Evolutionary conservation across 345 rosid species (phyloP).

Genomic region (Salix suchowensis): DNA sequence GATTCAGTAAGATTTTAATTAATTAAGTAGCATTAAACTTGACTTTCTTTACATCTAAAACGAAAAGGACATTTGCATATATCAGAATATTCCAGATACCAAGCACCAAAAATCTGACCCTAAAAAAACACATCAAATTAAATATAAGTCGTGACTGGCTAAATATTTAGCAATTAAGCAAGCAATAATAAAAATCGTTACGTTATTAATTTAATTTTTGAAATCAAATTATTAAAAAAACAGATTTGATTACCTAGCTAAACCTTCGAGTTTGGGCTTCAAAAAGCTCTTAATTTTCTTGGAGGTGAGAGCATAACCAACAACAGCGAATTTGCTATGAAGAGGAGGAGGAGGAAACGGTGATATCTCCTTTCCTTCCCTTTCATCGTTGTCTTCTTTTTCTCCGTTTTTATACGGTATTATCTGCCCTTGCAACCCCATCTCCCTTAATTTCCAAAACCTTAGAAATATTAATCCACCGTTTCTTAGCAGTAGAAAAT

Average conservation of each 20-base stretch:
- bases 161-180: neutral
- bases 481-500: neutral
- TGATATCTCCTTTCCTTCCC: neutral
- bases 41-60: neutral
- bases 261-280: slow-evolving; percentile 65
- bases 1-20: neutral
- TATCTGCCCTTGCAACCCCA: slow-evolving; percentile 42
- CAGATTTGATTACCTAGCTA: slow-evolving; percentile 52
- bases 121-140: neutral
- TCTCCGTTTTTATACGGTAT: slow-evolving; percentile 16
- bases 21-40: neutral
- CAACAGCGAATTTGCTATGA: slow-evolving; percentile 40
- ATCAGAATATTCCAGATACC: neutral
- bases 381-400: neutral
- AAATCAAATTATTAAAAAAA: too few species aligned
- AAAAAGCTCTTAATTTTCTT: slow-evolving; percentile 75
- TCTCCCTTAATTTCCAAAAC: slow-evolving; percentile 10
- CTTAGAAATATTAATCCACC: neutral
- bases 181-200: neutral
- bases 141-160: neutral
- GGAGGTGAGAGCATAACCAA: slow-evolving; percentile 81
- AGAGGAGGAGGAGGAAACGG: slow-evolving; percentile 7
- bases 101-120: neutral
- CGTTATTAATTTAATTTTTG: neutral
- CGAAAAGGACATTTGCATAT: neutral